Evolutionary conservation across 768 basidiomycete genomes (phyloP).

Genomic region (Fomitopsis serialis): DNA sequence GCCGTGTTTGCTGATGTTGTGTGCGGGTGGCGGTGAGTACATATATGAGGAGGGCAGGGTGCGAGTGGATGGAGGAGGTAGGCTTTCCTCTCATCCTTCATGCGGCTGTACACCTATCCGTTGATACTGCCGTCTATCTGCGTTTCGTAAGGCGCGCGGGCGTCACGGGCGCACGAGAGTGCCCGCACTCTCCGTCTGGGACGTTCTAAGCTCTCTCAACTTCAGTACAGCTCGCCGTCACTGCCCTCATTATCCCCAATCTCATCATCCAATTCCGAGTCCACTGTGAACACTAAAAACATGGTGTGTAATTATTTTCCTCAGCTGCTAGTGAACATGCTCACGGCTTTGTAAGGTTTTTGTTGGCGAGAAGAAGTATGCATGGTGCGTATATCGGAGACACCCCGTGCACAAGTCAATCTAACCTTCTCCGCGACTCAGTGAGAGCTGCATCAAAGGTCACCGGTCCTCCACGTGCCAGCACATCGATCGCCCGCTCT

Average conservation of each 20-base stretch:
- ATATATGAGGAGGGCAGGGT: neutral
- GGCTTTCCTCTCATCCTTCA: neutral
- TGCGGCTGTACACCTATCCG: neutral
- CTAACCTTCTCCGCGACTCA: slow-evolving; percentile 24
- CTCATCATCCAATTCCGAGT: neutral
- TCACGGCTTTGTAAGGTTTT: slow-evolving; percentile 41
- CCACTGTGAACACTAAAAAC: too few relatives aligned
- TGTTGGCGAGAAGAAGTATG: slow-evolving; percentile 73
- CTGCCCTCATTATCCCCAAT: slow-evolving; percentile 7
- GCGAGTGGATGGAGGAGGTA: neutral
- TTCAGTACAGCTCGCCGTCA: slow-evolving; percentile 6
- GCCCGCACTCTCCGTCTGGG: neutral
- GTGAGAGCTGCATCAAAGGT: slow-evolving; percentile 92
- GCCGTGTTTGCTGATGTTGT: neutral
- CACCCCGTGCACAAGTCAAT: too few relatives aligned
- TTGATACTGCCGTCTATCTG: neutral
- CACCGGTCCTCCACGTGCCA: slow-evolving; percentile 87
- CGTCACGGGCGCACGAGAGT: neutral
- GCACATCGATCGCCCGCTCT: slow-evolving; percentile 83
- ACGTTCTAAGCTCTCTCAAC: neutral
- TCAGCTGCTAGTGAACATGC: too few relatives aligned
- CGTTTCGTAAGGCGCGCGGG: neutral
- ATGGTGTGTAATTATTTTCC: too few relatives aligned
- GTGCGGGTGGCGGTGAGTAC: neutral
- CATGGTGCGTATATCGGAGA: slow-evolving; percentile 49